Evolutionary conservation across 2,329 filamentous ascomycete genomes (phyloP).

Genomic region (Byssothecium circinans): DNA sequence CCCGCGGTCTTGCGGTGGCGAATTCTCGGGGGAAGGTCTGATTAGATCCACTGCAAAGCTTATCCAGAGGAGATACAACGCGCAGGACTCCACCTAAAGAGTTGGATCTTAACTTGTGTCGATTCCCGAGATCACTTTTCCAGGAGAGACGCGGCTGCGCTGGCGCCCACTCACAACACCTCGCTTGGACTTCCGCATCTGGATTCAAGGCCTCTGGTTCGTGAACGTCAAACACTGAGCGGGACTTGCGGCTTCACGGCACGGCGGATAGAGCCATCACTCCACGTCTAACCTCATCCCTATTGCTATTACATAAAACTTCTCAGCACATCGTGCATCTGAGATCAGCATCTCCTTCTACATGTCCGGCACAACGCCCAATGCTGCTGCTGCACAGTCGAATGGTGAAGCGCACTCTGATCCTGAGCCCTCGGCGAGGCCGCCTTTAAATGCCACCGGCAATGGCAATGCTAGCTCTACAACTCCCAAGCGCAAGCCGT

Average conservation of each 20-base stretch:
- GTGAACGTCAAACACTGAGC: no score
- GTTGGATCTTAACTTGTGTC: no score
- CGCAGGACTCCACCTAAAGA: no score
- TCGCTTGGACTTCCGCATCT: background rate
- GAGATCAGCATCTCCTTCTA: no score
- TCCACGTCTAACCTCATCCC: background rate
- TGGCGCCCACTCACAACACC: no score
- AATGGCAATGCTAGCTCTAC: constrained; percentile 19
- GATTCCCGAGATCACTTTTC: no score
- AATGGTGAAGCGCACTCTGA: constrained; percentile 12
- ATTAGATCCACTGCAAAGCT: no score
- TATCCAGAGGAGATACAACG: no score
- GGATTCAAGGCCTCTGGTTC: background rate
- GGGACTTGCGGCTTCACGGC: background rate
- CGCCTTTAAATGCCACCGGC: background rate
- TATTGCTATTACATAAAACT: constrained; percentile 7
- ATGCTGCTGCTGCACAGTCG: background rate
- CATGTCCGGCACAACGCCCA: constrained; percentile 9
- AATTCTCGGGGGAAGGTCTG: no score
- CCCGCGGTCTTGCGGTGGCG: no score
- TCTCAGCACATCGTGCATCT: no score
- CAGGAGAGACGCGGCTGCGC: no score
- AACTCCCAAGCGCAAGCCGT: constrained; percentile 19
- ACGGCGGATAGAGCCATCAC: background rate
- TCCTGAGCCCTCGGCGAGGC: constrained; percentile 7